Base-by-base conservation (phyloP, 2,329 filamentous ascomycete genomes). In the Aspergillus alliaceus region DNA sequence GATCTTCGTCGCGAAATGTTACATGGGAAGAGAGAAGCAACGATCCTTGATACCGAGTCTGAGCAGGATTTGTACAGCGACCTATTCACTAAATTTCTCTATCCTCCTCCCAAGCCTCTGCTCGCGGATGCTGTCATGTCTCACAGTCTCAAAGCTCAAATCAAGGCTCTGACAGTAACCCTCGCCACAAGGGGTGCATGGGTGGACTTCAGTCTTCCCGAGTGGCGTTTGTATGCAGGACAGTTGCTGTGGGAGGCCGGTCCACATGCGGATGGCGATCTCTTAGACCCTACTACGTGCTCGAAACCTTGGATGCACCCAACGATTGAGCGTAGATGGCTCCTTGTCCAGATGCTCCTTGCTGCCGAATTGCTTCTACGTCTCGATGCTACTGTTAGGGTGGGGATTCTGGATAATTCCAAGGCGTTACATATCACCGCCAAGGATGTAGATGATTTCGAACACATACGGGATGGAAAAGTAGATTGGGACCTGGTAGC, bases 401-500 rank as follows among this genome's bases (percentile, higher is more conserved):
- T 74, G 9, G 75, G 69, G 12, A 72, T 82, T 29, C 66, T 79
- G 25, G 69, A 73, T 20, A 68, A 71, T 39, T 69, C 75, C 1
- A 68, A 72, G 7, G 70, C 74, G n/a, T 66, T 79, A 24, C 65
- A 69, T 32, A 68, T 83, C 40, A 78, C 75, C 1, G 64, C 69
- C 1, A 68, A 75, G 24, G 79, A 83, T 50, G 70, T 81, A 14
- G 67, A 74, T 20, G 71, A 75, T 6, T 80, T 83, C 52, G 74
- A 79, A 47, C 73, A 73, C 22, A 65, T 80, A 42, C 77, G 79
- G 54, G 79, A 76, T n/a, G 71, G 73, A 5, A 84, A 85, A 62
- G 73, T 81, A 4, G 78, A 83, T 52, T 85, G 83, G 83, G 82
- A 84, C 67, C 68, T 86, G 24, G 73, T 85, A 2, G 73, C 82